A percentile compares a stretch with the other conserved stretches of the same genome.
These are phyloP conservation scores for Papiliotrema terrestris DNA, from an alignment of 1,284 basidiomycete species.

Conservation along the genomic window DNA sequence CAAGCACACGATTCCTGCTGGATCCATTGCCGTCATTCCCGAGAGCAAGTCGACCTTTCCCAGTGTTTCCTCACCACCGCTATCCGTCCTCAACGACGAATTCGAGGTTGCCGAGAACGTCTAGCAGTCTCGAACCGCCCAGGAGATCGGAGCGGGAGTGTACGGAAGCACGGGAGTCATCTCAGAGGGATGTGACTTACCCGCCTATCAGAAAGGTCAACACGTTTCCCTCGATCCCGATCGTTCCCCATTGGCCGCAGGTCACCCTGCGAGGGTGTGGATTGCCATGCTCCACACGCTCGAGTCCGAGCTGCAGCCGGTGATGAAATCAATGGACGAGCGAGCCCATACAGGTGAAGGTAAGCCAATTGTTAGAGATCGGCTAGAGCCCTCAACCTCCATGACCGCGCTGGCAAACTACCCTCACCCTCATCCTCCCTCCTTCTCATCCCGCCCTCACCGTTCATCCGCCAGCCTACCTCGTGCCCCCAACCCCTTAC, in stretches of 20 bases:
- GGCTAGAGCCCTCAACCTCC: not conserved
- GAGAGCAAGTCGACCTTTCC: too few relatives aligned
- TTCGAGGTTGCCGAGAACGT: too few relatives aligned
- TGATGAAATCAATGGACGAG: slow-evolving; percentile 14
- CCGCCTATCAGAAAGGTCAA: not conserved
- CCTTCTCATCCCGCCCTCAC: slow-evolving; percentile 27
- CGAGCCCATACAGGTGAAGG: slow-evolving; percentile 1
- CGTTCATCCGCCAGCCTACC: slow-evolving; percentile 14
- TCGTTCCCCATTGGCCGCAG: slow-evolving; percentile 26
- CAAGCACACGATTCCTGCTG: too few relatives aligned
- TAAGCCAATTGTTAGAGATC: slow-evolving; percentile 1
- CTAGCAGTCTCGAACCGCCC: too few relatives aligned
- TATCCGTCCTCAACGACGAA: too few relatives aligned
- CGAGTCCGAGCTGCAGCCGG: slow-evolving; percentile 22
- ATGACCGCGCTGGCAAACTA: slow-evolving; percentile 10
- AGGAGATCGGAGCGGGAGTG: too few relatives aligned
- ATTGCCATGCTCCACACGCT: slow-evolving; percentile 33
- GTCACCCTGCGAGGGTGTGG: slow-evolving; percentile 39
- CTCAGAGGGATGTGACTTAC: too few relatives aligned
- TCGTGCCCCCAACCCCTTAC: slow-evolving; percentile 22
- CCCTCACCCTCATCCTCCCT: slow-evolving; percentile 30
- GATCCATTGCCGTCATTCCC: too few relatives aligned
- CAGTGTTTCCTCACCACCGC: too few relatives aligned
- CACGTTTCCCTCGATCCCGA: slow-evolving; percentile 12
- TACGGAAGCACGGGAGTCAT: too few relatives aligned